Evolutionary conservation across 352 stramenopile species (phyloP).

Genomic region (Globisporangium canariense): DNA sequence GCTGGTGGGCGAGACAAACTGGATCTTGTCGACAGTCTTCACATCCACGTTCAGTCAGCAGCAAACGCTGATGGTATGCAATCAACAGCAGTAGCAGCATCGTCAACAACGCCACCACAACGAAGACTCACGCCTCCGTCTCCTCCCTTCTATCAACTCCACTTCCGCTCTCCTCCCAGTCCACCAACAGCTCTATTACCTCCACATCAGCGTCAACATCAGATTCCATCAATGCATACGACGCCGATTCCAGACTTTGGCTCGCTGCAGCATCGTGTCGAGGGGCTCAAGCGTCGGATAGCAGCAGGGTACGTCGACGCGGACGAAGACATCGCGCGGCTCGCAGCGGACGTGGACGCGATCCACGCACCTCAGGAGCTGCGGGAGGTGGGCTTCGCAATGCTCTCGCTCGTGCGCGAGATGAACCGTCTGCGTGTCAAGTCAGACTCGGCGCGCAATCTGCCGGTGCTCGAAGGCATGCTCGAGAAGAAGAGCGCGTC

Average conservation of each 20-base stretch:
- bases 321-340: constrained; percentile 35
- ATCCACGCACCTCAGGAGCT: constrained; percentile 34
- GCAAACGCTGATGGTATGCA: neutral
- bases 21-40: constrained; percentile 1
- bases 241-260: constrained; percentile 37
- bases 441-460: constrained; percentile 24
- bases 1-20: neutral
- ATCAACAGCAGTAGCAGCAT: no score
- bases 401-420: constrained; percentile 57
- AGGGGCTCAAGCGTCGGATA: constrained; percentile 47
- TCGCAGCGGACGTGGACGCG: constrained; percentile 37
- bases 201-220: constrained; percentile 2
- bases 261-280: constrained; percentile 50
- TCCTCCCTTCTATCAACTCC: constrained; percentile 2
- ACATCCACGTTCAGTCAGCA: constrained; percentile 8
- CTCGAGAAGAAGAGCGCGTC: constrained; percentile 77
- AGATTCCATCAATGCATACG: constrained; percentile 1
- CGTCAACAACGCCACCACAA: constrained; percentile 1
- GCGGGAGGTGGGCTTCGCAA: constrained; percentile 34
- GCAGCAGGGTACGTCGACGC: constrained; percentile 32
- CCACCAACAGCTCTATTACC: constrained; percentile 14
- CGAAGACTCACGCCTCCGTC: neutral
- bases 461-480: constrained; percentile 61
- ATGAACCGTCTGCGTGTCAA: constrained; percentile 46
- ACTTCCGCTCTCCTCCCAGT: constrained; percentile 4